phyloP scores from a whole-genome alignment of 108 stramenopile species.

The Epithemia pelagica region DNA sequence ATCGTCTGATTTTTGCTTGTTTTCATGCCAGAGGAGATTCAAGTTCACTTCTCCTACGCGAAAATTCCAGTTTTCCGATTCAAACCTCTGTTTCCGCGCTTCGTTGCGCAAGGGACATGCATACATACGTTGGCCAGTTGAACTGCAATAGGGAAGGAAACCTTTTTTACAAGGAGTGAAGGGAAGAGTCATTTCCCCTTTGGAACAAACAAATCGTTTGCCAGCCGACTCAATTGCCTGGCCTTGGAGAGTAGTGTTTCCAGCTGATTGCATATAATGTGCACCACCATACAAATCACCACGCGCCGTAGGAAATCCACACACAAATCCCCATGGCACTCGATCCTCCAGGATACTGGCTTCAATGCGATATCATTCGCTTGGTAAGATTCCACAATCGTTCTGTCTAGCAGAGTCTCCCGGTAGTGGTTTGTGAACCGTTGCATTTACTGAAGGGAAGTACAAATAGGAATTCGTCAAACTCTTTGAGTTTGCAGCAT shows the following conservation, averaged over 20 bases:
- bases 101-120: constrained; percentile 77
- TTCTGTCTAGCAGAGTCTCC: constrained; percentile 37
- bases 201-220: constrained; percentile 59
- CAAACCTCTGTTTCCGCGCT: constrained; percentile 44
- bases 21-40: constrained; percentile 42
- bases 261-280: constrained; percentile 60
- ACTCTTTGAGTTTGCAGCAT: not conserved
- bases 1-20: not conserved
- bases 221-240: constrained; percentile 58
- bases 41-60: constrained; percentile 63
- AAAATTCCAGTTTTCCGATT: constrained; percentile 39
- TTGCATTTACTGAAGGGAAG: not conserved
- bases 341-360: constrained; percentile 41
- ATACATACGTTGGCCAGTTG: constrained; percentile 38
- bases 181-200: constrained; percentile 38
- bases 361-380: constrained; percentile 78
- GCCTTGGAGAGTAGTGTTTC: constrained; percentile 68
- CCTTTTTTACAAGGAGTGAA: constrained; percentile 81
- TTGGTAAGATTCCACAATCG: constrained; percentile 78
- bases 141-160: constrained; percentile 47
- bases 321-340: constrained; percentile 82
- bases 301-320: constrained; percentile 55
- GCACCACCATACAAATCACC: constrained; percentile 85
- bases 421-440: constrained; percentile 45
- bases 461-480: not conserved